A percentile compares a stretch with the other conserved stretches of the same genome.
Evolutionary conservation across 2,329 filamentous ascomycete species (phyloP).

Genomic region (Alternaria rosae): DNA sequence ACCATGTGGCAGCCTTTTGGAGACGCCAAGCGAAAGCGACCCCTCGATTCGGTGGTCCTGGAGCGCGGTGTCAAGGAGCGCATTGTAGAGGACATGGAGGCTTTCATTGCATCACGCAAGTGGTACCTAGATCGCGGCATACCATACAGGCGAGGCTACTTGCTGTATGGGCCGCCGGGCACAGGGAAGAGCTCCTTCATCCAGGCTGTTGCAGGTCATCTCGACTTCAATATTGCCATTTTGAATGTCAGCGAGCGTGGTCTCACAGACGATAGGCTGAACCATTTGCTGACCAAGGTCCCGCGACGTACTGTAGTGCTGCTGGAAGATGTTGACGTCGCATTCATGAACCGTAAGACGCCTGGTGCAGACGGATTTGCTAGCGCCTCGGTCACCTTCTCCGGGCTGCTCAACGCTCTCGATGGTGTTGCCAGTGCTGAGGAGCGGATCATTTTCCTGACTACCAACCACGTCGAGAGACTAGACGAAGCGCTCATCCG

Average conservation of each 20-base stretch:
- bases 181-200: constrained; percentile 97
- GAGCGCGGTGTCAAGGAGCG: constrained; percentile 83
- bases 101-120: constrained; percentile 78
- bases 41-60: constrained; percentile 85
- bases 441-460: constrained; percentile 91
- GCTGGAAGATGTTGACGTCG: constrained; percentile 90
- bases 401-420: constrained; percentile 73
- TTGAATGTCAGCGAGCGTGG: constrained; percentile 90
- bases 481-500: constrained; percentile 89
- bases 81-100: constrained; percentile 80
- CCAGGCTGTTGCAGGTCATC: constrained; percentile 88
- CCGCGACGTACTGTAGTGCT: constrained; percentile 83
- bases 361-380: constrained; percentile 82
- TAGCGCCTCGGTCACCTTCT: constrained; percentile 92
- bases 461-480: constrained; percentile 91
- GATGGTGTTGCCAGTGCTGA: constrained; percentile 96
- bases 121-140: constrained; percentile 98
- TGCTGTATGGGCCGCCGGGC: constrained; percentile 87
- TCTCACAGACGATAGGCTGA: constrained; percentile 87
- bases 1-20: constrained; percentile 88
- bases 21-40: constrained; percentile 83
- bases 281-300: constrained; percentile 83
- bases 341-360: constrained; percentile 82
- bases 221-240: constrained; percentile 92
- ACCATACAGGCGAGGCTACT: constrained; percentile 87